phyloP scores from a whole-genome alignment of 2,329 filamentous ascomycete genomes.

The Epichloe scottii region DNA sequence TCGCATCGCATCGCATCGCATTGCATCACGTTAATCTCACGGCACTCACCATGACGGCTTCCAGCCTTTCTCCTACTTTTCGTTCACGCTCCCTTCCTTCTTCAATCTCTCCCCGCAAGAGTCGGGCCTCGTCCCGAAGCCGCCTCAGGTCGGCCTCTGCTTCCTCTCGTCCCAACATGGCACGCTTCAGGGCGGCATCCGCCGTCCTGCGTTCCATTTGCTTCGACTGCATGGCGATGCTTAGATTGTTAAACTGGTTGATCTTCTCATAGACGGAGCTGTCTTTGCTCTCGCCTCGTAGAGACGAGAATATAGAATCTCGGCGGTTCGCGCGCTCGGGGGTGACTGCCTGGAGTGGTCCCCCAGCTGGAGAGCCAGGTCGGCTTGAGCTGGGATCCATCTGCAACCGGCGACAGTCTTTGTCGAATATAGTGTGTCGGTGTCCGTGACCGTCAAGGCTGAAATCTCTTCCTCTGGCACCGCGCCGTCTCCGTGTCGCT shows the following conservation, averaged over 20 bases:
- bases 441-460: not conserved
- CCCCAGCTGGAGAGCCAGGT: slow-evolving; percentile 37
- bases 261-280: slow-evolving; percentile 56
- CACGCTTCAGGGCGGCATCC: slow-evolving; percentile 53
- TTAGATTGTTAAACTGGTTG: slow-evolving; percentile 59
- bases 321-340: slow-evolving; percentile 49
- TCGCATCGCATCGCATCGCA: too few relatives aligned
- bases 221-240: slow-evolving; percentile 47
- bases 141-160: slow-evolving; percentile 56
- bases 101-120: slow-evolving; percentile 45
- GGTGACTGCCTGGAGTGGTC: slow-evolving; percentile 47
- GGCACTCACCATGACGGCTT: slow-evolving; percentile 52
- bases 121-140: slow-evolving; percentile 46
- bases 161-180: slow-evolving; percentile 57
- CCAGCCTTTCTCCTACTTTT: slow-evolving; percentile 52
- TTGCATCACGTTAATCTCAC: not conserved
- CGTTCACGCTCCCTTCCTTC: slow-evolving; percentile 55
- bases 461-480: not conserved
- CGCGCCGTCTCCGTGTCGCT: slow-evolving; percentile 1
- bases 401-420: not conserved
- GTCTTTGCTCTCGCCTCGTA: slow-evolving; percentile 33
- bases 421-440: not conserved
- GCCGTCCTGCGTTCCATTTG: slow-evolving; percentile 51
- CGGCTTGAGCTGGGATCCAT: slow-evolving; percentile 37
- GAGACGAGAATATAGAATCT: slow-evolving; percentile 24